A percentile compares a stretch with the other conserved stretches of the same genome.
phyloP scores from a whole-genome alignment of 2,329 filamentous ascomycete genomes.

The Colletotrichum navitas region DNA sequence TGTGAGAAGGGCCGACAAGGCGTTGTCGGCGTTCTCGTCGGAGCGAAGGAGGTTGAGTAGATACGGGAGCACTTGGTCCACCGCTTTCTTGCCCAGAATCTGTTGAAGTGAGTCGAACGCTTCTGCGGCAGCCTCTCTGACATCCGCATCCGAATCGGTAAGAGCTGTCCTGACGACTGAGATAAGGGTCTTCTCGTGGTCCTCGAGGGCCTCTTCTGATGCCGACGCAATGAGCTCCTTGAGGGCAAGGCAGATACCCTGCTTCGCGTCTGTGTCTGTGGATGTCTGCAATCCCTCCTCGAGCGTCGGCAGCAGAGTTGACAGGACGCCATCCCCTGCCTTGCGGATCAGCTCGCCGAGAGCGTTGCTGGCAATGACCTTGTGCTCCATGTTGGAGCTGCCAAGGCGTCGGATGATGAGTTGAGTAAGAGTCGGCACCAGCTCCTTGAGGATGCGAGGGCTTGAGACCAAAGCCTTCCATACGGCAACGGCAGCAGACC shows the following conservation, averaged over 20 bases:
- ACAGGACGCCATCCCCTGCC: conserved; percentile 92
- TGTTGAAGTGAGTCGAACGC: conserved; percentile 96
- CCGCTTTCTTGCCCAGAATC: conserved; percentile 91
- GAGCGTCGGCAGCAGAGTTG: conserved; percentile 88
- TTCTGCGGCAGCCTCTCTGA: conserved; percentile 95
- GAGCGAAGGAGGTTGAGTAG: conserved; percentile 90
- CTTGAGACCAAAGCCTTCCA: conserved; percentile 98
- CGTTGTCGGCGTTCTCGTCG: conserved; percentile 90
- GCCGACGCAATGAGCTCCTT: conserved; percentile 93
- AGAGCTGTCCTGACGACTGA: conserved; percentile 93
- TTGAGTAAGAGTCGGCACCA: conserved; percentile 94
- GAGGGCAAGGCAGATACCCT: conserved; percentile 96
- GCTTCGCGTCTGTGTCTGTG: conserved; percentile 91
- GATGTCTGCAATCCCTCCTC: conserved; percentile 91
- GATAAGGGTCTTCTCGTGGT: conserved; percentile 95
- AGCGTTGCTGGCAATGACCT: conserved; percentile 97
- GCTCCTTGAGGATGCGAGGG: conserved; percentile 91
- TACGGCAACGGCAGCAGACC: conserved; percentile 88
- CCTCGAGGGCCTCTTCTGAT: conserved; percentile 87
- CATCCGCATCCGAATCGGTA: conserved; percentile 89
- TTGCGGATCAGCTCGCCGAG: conserved; percentile 97
- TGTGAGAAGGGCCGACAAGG: conserved; percentile 90
- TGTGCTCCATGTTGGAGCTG: conserved; percentile 98
- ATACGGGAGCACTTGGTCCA: conserved; percentile 94
- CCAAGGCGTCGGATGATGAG: conserved; percentile 94